These are phyloP conservation scores for Starmerella sp. DNA, from an alignment of 805 yeast species.

Conservation along the genomic window DNA sequence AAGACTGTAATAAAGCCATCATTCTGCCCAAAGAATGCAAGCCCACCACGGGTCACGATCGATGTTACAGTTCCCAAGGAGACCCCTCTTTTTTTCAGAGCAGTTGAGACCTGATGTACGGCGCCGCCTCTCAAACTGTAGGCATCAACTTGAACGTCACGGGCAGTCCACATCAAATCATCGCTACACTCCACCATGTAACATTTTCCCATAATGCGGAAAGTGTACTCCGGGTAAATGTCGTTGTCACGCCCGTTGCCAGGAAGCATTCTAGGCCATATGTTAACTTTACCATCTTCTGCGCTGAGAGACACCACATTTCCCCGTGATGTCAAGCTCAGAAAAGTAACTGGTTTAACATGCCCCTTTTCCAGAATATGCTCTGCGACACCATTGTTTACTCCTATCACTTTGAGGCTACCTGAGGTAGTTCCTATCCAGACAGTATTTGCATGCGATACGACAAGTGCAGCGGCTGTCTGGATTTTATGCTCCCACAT, in stretches of 20 bases:
- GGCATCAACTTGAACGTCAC: slow-evolving; percentile 26
- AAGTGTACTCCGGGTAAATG: slow-evolving; percentile 19
- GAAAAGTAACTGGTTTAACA: slow-evolving; percentile 10
- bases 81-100: slow-evolving; percentile 15
- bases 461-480: slow-evolving; percentile 7
- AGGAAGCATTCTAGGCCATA: slow-evolving; percentile 25
- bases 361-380: slow-evolving; percentile 10
- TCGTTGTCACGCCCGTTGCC: background rate
- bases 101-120: slow-evolving; percentile 15
- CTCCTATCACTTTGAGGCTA: background rate
- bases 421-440: slow-evolving; percentile 15
- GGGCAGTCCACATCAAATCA: slow-evolving; percentile 29
- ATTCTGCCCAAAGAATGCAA: slow-evolving; percentile 33
- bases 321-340: slow-evolving; percentile 2
- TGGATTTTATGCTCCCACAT: slow-evolving; percentile 14
- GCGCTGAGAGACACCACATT: slow-evolving; percentile 26
- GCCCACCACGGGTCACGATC: slow-evolving; percentile 22
- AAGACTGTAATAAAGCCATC: slow-evolving; percentile 31
- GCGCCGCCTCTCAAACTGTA: slow-evolving; percentile 23
- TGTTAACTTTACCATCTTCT: slow-evolving; percentile 29
- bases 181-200: slow-evolving; percentile 8
- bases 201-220: slow-evolving; percentile 1
- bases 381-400: background rate
- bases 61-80: slow-evolving; percentile 16
- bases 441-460: slow-evolving; percentile 1